A percentile compares a stretch with the other conserved stretches of the same genome.
These are phyloP conservation scores for Gyromitra esculenta DNA, from an alignment of 2,329 filamentous ascomycete genomes.

Conservation along the genomic window DNA sequence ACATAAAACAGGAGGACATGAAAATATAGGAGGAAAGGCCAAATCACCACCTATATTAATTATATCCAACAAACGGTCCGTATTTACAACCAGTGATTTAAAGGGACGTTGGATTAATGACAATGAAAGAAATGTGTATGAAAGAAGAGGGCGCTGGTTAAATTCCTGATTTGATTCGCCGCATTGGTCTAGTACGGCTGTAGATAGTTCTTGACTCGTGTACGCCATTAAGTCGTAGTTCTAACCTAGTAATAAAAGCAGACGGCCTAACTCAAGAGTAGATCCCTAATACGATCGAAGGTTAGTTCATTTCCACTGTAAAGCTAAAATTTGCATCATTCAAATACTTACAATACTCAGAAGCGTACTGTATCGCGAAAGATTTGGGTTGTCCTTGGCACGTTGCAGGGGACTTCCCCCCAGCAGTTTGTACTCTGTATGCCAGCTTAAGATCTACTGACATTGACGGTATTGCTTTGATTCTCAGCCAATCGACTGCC, in stretches of 20 bases:
- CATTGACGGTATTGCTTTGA: slow-evolving; percentile 64
- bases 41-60: slow-evolving; percentile 8
- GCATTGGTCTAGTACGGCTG: neutral
- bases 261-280: slow-evolving; percentile 25
- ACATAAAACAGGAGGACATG: neutral
- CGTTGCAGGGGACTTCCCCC: slow-evolving; percentile 77
- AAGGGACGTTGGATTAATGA: slow-evolving; percentile 8
- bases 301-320: neutral
- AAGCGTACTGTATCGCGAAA: slow-evolving; percentile 82
- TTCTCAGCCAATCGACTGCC: slow-evolving; percentile 83
- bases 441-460: slow-evolving; percentile 75
- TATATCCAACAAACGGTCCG: slow-evolving; percentile 12
- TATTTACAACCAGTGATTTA: slow-evolving; percentile 31
- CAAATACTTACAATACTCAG: slow-evolving; percentile 69
- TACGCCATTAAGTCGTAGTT: neutral
- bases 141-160: slow-evolving; percentile 6
- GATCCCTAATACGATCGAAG: slow-evolving; percentile 32
- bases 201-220: neutral
- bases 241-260: neutral
- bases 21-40: neutral
- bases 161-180: neutral
- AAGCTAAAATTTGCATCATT: neutral
- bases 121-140: slow-evolving; percentile 12
- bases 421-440: slow-evolving; percentile 85
- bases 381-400: slow-evolving; percentile 72